Evolutionary conservation across 352 stramenopile genomes (phyloP), one percentile per base, ranked within the genome.

Genomic region (Globisporangium uncinulatum): DNA sequence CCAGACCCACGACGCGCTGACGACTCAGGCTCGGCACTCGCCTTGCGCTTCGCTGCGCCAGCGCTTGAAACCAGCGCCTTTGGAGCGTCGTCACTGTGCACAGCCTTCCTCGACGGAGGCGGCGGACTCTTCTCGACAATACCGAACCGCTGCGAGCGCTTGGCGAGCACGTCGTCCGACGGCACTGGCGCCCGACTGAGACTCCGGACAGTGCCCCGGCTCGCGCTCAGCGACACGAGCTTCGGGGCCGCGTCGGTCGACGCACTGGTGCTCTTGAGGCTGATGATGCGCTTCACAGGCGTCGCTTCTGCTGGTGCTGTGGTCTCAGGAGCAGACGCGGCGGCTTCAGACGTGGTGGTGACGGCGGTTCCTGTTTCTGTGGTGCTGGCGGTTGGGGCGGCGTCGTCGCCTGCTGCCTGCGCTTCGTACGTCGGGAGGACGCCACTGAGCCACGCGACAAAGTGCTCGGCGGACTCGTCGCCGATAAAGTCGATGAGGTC

Each of bases 401-500:
- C 11, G 51, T 45, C 45, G 19, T 41, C 53, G 2, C 41, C 41
- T 21, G 47, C 15, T 65, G 29, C 19, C 59, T 74, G 58, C 1
- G 57, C 50, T 58, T 89, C 79, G 45, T 86, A 79, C 32, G 65
- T 69, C 6, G 70, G 70, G 37, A 92, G 67, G 52, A 82, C 55
- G 15, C 68, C 54, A 56, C 76, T 79, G 49, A 94, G 73, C 81
- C 83, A 94, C 34, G 61, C 60, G 62, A 83, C 83, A 29, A 91
- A 90, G 53, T 84, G 70, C 54, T 88, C 69, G 21, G 83, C 77
- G 6, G 79, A 76, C 51, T 94, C 83, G 29, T 89, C 81, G 21
- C 83, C 83, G 58, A 94, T 90, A 37, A 94, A 94, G 57, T 94
- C 81, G 48, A 89, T 71, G 42, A 94, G 76, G 65, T 92, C 83